These are phyloP conservation scores for Aspergillus sclerotioniger DNA, from an alignment of 495 filamentous ascomycete species.

Conservation along the genomic window DNA sequence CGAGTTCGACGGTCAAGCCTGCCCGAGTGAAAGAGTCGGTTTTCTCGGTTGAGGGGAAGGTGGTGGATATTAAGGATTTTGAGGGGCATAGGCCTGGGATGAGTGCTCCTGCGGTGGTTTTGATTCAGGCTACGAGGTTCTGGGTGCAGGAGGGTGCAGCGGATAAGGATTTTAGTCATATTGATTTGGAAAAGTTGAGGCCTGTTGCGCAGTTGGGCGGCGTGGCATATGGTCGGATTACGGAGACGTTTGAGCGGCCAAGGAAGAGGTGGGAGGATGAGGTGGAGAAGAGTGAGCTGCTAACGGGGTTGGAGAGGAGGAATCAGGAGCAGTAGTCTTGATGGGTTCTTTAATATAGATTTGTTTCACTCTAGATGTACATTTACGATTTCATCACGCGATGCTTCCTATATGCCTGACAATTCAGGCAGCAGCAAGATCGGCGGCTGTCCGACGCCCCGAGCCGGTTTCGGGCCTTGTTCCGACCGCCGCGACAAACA, in stretches of 20 bases:
- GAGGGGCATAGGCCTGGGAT: slow-evolving; percentile 63
- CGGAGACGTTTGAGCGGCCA: slow-evolving; percentile 65
- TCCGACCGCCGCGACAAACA: background rate
- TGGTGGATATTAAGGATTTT: slow-evolving; percentile 70
- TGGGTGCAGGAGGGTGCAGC: slow-evolving; percentile 81
- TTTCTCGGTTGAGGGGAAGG: slow-evolving; percentile 73
- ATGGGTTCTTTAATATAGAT: background rate
- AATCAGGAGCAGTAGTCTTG: background rate
- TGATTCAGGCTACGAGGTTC: slow-evolving; percentile 79
- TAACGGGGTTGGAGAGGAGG: slow-evolving; percentile 35
- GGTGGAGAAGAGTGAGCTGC: slow-evolving; percentile 42
- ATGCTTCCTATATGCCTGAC: too few relatives aligned
- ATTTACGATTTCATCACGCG: background rate
- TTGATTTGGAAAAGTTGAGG: slow-evolving; percentile 66
- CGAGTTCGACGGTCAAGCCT: slow-evolving; percentile 54
- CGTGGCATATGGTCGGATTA: slow-evolving; percentile 68
- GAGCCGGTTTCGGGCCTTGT: background rate
- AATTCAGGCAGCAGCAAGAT: background rate
- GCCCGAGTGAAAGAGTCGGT: slow-evolving; percentile 72
- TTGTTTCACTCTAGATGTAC: background rate
- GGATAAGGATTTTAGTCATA: slow-evolving; percentile 64
- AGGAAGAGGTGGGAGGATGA: slow-evolving; percentile 61
- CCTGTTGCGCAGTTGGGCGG: slow-evolving; percentile 77
- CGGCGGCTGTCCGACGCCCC: background rate
- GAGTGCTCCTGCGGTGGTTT: slow-evolving; percentile 63